Base-by-base conservation (phyloP, 768 basidiomycete species). In the Russula sp. region DNA sequence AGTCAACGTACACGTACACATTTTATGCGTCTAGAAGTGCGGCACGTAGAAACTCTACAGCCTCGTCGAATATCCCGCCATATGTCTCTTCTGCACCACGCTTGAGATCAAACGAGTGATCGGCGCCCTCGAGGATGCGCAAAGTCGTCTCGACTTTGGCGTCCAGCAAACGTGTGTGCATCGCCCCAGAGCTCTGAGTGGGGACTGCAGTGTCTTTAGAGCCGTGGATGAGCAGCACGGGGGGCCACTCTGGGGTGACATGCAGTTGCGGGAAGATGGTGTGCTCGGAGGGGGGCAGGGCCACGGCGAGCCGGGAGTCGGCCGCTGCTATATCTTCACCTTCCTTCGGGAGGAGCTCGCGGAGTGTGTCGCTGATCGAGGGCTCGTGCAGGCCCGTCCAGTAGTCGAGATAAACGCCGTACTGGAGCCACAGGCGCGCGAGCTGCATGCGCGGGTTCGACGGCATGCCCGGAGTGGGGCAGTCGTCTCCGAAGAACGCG, bases 391-490 rank as follows among this genome's bases (percentile, higher is more conserved):
- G 50, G 14, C 77, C 77, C 0, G 84, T 83, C 66, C 78, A 81
- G 65, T 85, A 86, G 70, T 88, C 85, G 1, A 86, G 66, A 48
- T 74, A 80, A 3, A 68, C 69, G 18, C 85, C 87, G 18, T 81
- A 73, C 68, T 88, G 86, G 22, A 85, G 72, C 61, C 82, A 85
- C 10, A 87, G 71, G 5, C 83, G 77, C 14, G 76, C 70, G 46
- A 87, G 73, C 18, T 79, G 73, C 83, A 83, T 84, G 46, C 86
- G 80, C 5, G 82, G 81, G 66, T 85, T 84, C 1, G 82, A 79
- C 5, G 85, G 84, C 65, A 78, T 82, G 14, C 83, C 83, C 0
- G 85, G 83, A 2, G 76, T 83, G 9, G 69, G 72, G 22, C 79
- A 75, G 20, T 74, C 74, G 7, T 69, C 60, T 0, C 79, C 75